Base-by-base conservation (phyloP, 176 grass and related monocot genomes). In the Cocos nucifera region DNA sequence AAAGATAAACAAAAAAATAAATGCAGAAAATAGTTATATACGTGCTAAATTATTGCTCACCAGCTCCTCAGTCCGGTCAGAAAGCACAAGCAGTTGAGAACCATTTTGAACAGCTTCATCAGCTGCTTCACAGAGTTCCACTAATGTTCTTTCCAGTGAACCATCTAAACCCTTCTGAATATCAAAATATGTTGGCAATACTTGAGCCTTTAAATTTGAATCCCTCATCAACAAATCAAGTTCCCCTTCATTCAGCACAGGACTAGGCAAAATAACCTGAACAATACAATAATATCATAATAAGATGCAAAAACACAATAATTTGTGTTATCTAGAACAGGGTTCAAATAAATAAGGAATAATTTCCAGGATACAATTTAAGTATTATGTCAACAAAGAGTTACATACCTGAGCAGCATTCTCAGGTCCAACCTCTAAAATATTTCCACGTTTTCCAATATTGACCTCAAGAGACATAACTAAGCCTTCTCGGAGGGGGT, bases 401-500 rank as follows among this genome's bases (percentile, higher is more conserved):
- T 61, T n/a, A 78, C 76, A 87, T 17, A 92, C 93, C 93, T 89
- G 93, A 77, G 83, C 74, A 80, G 93, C 82, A 81, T 92, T 98
- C 73, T 98, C 82, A 76, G 88, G 88, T 30, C 88, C 93, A 80
- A 76, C 79, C 58, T 92, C 88, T 79, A 98, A 83, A 72, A 98
- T 91, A 60, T 98, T 98, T 59, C 84, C 30, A 54, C 93, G 82
- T 74, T 92, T 98, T 59, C 93, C 93, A 57, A 98, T 92, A 82
- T 92, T 98, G 58, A 98, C 88, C 67, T 98, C 93, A 74, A 98
- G 88, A 73, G 93, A 92, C 93, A 98, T 98, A 74, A 98, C 93
- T 78, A 98, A 86, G 70, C 94, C 94, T 89, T 98, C 94, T 79
- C 94, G 85, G 20, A 98, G 84, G 23, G 94, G 94, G 67, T 98